These are phyloP conservation scores for Ceratobasidium sp. DNA, from an alignment of 1,284 basidiomycete genomes.

Conservation along the genomic window DNA sequence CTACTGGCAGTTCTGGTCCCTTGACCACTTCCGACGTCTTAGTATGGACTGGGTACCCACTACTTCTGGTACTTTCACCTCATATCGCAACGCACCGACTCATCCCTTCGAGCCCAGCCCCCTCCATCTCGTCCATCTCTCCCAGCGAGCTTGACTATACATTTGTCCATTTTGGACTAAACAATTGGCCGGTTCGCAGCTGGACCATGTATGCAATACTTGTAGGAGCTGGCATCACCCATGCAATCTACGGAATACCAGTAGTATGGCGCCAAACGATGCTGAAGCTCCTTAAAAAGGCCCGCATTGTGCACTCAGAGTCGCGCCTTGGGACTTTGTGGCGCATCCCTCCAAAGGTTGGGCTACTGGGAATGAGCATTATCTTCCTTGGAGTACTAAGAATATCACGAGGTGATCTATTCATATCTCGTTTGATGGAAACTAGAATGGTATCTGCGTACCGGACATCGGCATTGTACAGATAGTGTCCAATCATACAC, in stretches of 20 bases:
- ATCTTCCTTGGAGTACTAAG: conserved; percentile 22
- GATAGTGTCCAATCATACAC: neutral
- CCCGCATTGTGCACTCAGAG: conserved; percentile 9
- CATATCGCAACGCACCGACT: conserved; percentile 68
- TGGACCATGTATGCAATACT: conserved; percentile 66
- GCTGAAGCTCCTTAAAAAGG: conserved; percentile 22
- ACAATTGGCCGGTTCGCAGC: conserved; percentile 63
- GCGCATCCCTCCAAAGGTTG: conserved; percentile 4
- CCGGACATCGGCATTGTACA: conserved; percentile 10
- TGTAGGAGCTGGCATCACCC: conserved; percentile 58
- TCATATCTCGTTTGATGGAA: conserved; percentile 9
- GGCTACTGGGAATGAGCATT: conserved; percentile 10
- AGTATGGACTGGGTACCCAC: conserved; percentile 62
- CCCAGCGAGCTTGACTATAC: conserved; percentile 75
- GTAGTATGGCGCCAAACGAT: conserved; percentile 58
- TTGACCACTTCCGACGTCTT: conserved; percentile 55
- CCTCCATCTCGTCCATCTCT: conserved; percentile 64
- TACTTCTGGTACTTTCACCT: conserved; percentile 62
- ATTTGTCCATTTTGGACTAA: conserved; percentile 69
- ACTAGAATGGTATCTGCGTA: conserved; percentile 23
- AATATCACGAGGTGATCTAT: conserved; percentile 26
- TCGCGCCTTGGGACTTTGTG: conserved; percentile 8
- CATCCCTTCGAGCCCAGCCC: conserved; percentile 54
- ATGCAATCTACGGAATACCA: conserved; percentile 63
- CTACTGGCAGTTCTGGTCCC: conserved; percentile 41